Evolutionary conservation across 768 basidiomycete species (phyloP).

Genomic region (Leccinum fibrillosum): DNA sequence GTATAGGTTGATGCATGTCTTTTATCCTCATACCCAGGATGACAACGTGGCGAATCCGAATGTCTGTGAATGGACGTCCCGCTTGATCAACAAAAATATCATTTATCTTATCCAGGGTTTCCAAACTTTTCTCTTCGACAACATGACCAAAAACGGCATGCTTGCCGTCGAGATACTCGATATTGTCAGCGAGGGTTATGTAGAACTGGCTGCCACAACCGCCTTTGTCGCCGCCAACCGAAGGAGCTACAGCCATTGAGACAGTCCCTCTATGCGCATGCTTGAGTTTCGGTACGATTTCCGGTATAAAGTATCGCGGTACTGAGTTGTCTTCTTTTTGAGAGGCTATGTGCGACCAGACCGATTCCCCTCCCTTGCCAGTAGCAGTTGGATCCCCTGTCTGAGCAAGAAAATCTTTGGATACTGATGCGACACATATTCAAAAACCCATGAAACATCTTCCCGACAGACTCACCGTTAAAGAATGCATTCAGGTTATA

Average conservation of each 20-base stretch:
- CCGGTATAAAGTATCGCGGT: constrained; percentile 86
- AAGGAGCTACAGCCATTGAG: constrained; percentile 96
- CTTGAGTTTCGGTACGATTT: constrained; percentile 77
- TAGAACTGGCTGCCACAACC: constrained; percentile 97
- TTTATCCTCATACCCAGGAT: constrained; percentile 63
- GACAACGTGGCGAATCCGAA: constrained; percentile 93
- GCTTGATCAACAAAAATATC: constrained; percentile 88
- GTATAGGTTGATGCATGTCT: background rate
- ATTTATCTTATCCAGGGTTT: constrained; percentile 89
- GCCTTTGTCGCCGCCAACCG: constrained; percentile 58
- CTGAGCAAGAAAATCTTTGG: constrained; percentile 96
- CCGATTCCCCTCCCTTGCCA: constrained; percentile 89
- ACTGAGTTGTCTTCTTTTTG: constrained; percentile 31
- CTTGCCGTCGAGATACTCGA: constrained; percentile 93
- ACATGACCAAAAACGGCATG: constrained; percentile 96
- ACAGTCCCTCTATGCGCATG: constrained; percentile 85
- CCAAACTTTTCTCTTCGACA: constrained; percentile 73
- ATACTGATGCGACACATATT: constrained; percentile 50
- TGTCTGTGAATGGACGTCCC: constrained; percentile 89
- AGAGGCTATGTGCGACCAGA: constrained; percentile 74
- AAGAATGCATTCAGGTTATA: constrained; percentile 98
- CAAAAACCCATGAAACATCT: background rate
- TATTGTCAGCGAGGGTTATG: constrained; percentile 84
- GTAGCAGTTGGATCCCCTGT: constrained; percentile 95
- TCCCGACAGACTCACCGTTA: constrained; percentile 66